Evolutionary conservation across 331 rosid species (phyloP).

Genomic region (Acacia pycnantha): DNA sequence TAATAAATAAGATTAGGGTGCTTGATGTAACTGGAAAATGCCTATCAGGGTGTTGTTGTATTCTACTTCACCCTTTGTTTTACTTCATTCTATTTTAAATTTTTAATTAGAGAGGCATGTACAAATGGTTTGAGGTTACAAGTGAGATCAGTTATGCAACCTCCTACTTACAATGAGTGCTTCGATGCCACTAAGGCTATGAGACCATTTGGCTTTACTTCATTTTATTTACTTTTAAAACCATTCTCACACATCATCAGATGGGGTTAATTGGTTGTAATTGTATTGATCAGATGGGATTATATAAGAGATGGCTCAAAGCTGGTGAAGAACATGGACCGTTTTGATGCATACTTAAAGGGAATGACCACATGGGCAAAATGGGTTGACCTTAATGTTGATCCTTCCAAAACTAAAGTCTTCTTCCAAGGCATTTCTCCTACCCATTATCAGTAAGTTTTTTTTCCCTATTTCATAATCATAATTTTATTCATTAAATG

Average conservation of each 20-base stretch:
- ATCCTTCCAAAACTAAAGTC: constrained; percentile 63
- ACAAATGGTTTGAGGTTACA: too few species aligned
- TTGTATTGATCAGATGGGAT: constrained; percentile 64
- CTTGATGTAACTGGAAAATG: too few species aligned
- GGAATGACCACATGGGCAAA: constrained; percentile 87
- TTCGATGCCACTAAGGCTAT: too few species aligned
- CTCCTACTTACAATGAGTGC: too few species aligned
- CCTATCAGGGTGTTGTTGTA: too few species aligned
- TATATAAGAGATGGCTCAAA: constrained; percentile 66
- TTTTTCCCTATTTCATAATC: not conserved
- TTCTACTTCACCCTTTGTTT: too few species aligned
- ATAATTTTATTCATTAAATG: not conserved
- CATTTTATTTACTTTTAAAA: not conserved
- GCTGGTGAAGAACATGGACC: constrained; percentile 68
- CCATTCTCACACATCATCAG: not conserved
- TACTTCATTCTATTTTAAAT: too few species aligned
- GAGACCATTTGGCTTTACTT: not conserved
- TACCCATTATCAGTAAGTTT: constrained; percentile 79
- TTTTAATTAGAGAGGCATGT: too few species aligned
- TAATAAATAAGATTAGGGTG: too few species aligned
- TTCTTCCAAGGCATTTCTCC: constrained; percentile 98
- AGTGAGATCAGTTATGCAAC: too few species aligned
- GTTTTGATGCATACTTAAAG: constrained; percentile 60
- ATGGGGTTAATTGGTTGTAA: not conserved
- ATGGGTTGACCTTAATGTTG: constrained; percentile 81